Conservation (phyloP, 2,329 filamentous ascomycete species). For the Septoria petroselini region DNA sequence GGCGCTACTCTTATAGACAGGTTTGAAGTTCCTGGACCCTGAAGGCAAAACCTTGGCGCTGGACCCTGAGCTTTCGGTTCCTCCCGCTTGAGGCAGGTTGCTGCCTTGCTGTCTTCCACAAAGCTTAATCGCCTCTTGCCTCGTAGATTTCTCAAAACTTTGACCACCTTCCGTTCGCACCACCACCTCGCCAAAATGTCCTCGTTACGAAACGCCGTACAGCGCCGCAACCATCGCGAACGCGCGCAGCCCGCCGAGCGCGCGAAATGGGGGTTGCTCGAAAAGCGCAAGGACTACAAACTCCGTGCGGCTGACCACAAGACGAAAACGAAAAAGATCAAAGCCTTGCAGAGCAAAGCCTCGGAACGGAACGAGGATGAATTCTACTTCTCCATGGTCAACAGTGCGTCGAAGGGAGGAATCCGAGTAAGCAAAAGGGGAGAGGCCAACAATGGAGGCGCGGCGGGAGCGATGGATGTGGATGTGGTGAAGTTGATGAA, state of each 20-base stretch:
- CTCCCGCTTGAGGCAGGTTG: no score
- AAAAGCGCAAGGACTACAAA: slow-evolving; percentile 86
- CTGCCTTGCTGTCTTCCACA: no score
- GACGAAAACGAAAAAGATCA: slow-evolving; percentile 58
- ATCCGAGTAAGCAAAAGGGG: slow-evolving; percentile 48
- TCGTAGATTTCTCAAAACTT: slow-evolving; percentile 13
- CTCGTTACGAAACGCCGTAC: slow-evolving; percentile 61
- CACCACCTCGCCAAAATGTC: slow-evolving; percentile 45
- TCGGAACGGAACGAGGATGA: slow-evolving; percentile 63
- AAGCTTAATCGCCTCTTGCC: slow-evolving; percentile 8
- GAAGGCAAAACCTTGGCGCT: no score
- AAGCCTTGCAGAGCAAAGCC: slow-evolving; percentile 58
- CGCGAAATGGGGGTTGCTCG: slow-evolving; percentile 81
- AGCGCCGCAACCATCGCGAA: slow-evolving; percentile 83
- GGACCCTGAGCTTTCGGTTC: no score
- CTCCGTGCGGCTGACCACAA: slow-evolving; percentile 64
- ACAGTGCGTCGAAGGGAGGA: slow-evolving; percentile 47
- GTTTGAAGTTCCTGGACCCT: no score
- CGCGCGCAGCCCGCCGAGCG: slow-evolving; percentile 82
- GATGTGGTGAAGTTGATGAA: slow-evolving; percentile 63
- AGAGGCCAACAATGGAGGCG: slow-evolving; percentile 37
- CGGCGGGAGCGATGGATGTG: slow-evolving; percentile 45
- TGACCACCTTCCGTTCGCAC: background rate
- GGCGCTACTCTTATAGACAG: no score
- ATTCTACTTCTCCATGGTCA: slow-evolving; percentile 65